phyloP scores from a whole-genome alignment of 495 filamentous ascomycete species.

The Penicillium macrosclerotiorum region DNA sequence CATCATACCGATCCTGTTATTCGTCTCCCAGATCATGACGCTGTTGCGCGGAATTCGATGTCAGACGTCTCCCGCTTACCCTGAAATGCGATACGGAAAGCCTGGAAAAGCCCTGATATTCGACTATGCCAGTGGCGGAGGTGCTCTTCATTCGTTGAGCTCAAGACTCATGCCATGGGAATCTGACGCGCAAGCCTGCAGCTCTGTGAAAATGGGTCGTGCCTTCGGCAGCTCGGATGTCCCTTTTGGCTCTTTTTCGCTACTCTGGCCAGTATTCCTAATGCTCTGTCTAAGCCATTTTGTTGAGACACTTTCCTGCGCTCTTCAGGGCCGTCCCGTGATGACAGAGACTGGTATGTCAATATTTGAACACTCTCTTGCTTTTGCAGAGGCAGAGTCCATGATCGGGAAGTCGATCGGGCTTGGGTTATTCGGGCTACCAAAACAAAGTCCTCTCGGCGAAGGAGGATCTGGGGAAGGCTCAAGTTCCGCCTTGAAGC shows the following conservation, averaged over 20 bases:
- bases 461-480: constrained; percentile 22
- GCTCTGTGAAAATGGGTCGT: constrained; percentile 67
- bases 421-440: constrained; percentile 60
- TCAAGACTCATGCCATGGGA: constrained; percentile 66
- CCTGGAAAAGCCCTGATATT: constrained; percentile 62
- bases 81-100: constrained; percentile 69
- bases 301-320: constrained; percentile 79
- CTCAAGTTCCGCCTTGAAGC: constrained; percentile 33
- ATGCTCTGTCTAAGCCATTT: constrained; percentile 83
- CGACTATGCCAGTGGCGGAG: constrained; percentile 70
- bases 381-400: constrained; percentile 93
- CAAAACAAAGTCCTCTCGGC: constrained; percentile 33
- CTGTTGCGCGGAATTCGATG: constrained; percentile 87
- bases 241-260: constrained; percentile 69
- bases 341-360: constrained; percentile 93
- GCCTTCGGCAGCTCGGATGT: constrained; percentile 41
- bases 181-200: constrained; percentile 67
- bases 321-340: constrained; percentile 78
- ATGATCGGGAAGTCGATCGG: constrained; percentile 74
- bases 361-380: constrained; percentile 91
- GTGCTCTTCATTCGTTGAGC: constrained; percentile 66
- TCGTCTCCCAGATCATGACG: constrained; percentile 62
- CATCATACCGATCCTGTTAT: constrained; percentile 70
- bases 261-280: constrained; percentile 86
- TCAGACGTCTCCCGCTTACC: constrained; percentile 80